Base-by-base conservation (phyloP, 106 monocot species). In the Dendrobium catenatum region DNA sequence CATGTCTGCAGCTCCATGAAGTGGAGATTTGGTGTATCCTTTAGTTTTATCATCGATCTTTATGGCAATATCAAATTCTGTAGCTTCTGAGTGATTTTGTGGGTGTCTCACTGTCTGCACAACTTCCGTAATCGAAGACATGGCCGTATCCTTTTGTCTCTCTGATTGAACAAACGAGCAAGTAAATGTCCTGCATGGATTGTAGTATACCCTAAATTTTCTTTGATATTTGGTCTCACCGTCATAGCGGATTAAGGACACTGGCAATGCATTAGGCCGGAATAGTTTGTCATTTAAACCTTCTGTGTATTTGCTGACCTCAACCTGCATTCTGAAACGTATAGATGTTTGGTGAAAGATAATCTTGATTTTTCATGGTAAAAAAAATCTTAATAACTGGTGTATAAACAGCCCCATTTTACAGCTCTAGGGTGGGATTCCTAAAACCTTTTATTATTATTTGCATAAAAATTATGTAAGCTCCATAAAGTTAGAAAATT, bases 281-380 rank as follows among this genome's bases (percentile, higher is more conserved):
- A 98, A 43, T 85, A 83, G 41, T 88, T 91, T 98, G 66, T 93
- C 93, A 81, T 82, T 91, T 77, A 75, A 80, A 64, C 95, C 95
- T 88, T 98, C 95, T 54, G 98, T 98, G 42, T 89, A 91, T 83
- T 98, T 98, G 87, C 95, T 95, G 66, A 98, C 95, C 86, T 98
- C 98, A 84, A 99, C 93, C 82, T 98, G 98, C 94, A 95, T 95
- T 76, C 94, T 93, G 89, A 68, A 87, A 66, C 26, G 64, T 51
- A 17, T 13, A 15, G 10, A 51, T 51, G 51, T 51, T 51, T 51
- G 13, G 48, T 48, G 48, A 48, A 48, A 48, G 51, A 51, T 51
- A 51, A 13, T 51, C 51, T 51, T 51, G 16, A 13, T 51, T 51
- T 51, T 15, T 51, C 16, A 51, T 9, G 51, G 51, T 16, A 51